Conservation (phyloP, 2,329 filamentous ascomycete genomes). For the Colletotrichum musicola region DNA sequence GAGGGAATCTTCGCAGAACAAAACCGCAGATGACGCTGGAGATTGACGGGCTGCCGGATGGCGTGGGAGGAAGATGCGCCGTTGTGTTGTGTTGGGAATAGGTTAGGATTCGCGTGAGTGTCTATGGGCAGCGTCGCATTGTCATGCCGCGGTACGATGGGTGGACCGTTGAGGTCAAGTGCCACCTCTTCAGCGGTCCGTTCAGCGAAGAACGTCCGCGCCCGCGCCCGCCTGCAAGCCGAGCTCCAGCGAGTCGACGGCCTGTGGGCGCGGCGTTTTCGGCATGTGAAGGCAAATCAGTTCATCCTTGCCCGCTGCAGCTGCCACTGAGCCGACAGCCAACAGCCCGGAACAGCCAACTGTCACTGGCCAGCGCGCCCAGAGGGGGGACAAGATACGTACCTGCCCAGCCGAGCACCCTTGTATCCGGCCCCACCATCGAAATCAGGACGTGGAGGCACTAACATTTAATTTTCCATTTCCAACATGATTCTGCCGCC, state of each 20-base stretch:
- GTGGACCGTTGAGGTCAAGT: slow-evolving; percentile 28
- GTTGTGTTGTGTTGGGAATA: neutral
- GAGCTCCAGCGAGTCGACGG: slow-evolving; percentile 2
- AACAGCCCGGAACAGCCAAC: neutral
- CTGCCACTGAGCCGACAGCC: slow-evolving; percentile 9
- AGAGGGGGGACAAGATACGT: slow-evolving; percentile 1
- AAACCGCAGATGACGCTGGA: slow-evolving; percentile 22
- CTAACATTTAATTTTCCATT: slow-evolving; percentile 41
- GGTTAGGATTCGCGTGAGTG: neutral
- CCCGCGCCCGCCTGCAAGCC: slow-evolving; percentile 1
- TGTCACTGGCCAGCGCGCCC: slow-evolving; percentile 1
- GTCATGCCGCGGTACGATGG: slow-evolving; percentile 22
- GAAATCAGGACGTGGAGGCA: slow-evolving; percentile 32
- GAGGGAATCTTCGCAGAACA: neutral
- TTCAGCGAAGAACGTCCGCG: neutral
- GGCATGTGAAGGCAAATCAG: slow-evolving; percentile 34
- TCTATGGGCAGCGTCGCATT: slow-evolving; percentile 23
- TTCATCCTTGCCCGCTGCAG: slow-evolving; percentile 23
- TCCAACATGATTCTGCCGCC: neutral
- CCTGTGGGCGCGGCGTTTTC: slow-evolving; percentile 28
- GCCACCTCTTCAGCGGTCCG: neutral
- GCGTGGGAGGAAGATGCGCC: slow-evolving; percentile 10
- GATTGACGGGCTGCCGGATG: slow-evolving; percentile 21
- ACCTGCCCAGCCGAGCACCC: neutral
- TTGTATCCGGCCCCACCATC: slow-evolving; percentile 7